Base-by-base conservation (phyloP, 139 green algal species). In the Chlorella ohadii region DNA sequence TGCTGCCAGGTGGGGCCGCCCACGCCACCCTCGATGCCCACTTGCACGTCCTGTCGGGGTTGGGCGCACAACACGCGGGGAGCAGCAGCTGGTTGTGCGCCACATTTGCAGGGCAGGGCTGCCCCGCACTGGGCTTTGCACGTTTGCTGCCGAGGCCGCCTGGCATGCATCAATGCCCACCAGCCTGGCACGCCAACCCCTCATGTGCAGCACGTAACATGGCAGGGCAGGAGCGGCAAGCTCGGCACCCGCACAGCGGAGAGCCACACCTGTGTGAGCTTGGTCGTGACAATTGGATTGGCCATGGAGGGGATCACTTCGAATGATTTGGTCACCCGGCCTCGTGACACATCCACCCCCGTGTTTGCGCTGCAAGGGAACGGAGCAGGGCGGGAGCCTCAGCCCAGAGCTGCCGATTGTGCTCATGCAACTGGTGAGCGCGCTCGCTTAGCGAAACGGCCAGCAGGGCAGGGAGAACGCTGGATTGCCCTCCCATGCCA, bases 221-320 rank as follows among this genome's bases (percentile, higher is more conserved):
- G n/a, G n/a, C n/a, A n/a, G n/a, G n/a, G n/a, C n/a, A n/a, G n/a
- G n/a, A n/a, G n/a, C n/a, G n/a, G n/a, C n/a, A n/a, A n/a, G n/a
- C n/a, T n/a, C n/a, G n/a, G n/a, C n/a, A n/a, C n/a, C n/a, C n/a
- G n/a, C n/a, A n/a, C n/a, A n/a, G n/a, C n/a, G n/a, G n/a, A n/a
- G n/a, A n/a, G 4, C 28, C 56, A 27, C 3, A 13, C 75, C 75
- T 71, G 34, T 27, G 75, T 72, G 33, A 84, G 79, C 31, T 27
- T 66, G 34, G 68, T 85, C 0, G 34, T 15, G 4, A 63, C 36
- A 4, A 79, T 11, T 3, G 67, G 68, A 5, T 51, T 38, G 5
- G 55, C 68, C 80, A 85, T 79, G 68, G 65, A 79, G 25, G 84
- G 84, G 33, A 88, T 84, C 41, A 85, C 36, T 78, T 88, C 84